Base-by-base conservation (phyloP, 768 basidiomycete species). In the Trametes gibbosa region DNA sequence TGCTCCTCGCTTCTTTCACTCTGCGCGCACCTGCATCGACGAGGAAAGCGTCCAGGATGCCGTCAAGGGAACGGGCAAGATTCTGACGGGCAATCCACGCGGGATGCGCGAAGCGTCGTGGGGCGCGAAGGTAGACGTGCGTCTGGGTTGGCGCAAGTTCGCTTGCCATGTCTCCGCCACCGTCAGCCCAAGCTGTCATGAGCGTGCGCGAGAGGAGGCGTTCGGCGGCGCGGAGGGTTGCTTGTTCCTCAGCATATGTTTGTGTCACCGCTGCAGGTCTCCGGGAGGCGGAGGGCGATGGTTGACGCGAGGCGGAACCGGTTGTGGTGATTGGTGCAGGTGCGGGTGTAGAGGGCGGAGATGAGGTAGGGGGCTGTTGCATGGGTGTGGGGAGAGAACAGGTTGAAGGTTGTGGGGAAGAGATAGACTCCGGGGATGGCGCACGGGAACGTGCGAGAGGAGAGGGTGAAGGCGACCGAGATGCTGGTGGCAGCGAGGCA, bases 61-160 rank as follows among this genome's bases (percentile, higher is more conserved):
- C 59, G n/a, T 81, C 77, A 39, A 81, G 64, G 3, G 76, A 67
- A 12, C 68, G 43, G 34, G 72, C 71, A 19, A 75, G 58, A 54
- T 75, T 78, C 66, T 81, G 81, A 7, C 77, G 74, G 4, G 80
- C 80, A 34, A 74, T 66, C 80, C 81, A 81, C 7, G 73, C 70
- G 3, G 80, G 75, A 54, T 81, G 80, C 8, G 65, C 61, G 63
- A 81, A 81, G 14, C 79, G 71, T 5, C 81, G 71, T 0, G 80
- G 80, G 0, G 80, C 80, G 45, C 77, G 77, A 21, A 81, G 72
- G 12, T 79, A 68, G 46, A 82, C 63, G 27, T 82, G 79, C 0
- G 73, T 79, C 41, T 80, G 79, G 0, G 81, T 81, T 8, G 81
- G 75, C 9, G 75, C 70, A 62, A 80, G 71, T 61, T 80, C 79